phyloP scores from a whole-genome alignment of 148 eudicot species.

The Arbutus unedo region DNA sequence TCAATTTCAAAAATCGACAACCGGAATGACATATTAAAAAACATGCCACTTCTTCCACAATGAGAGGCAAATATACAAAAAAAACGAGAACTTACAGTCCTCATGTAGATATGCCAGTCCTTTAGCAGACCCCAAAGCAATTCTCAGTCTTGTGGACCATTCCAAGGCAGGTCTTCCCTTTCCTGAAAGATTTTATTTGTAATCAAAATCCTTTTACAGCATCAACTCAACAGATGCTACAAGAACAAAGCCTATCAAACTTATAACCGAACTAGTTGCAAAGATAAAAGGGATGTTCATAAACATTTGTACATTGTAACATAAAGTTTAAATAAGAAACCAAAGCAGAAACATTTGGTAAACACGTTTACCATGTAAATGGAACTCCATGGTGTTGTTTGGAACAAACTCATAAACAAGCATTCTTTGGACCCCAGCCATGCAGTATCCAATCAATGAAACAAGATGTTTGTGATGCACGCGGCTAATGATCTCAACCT shows the following conservation, averaged over 20 bases:
- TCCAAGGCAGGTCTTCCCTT: conserved; percentile 61
- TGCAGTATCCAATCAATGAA: conserved; percentile 96
- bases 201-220: conserved; percentile 14
- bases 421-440: conserved; percentile 70
- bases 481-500: conserved; percentile 93
- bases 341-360: not conserved
- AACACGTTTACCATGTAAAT: conserved; percentile 63
- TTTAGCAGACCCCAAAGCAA: conserved; percentile 79
- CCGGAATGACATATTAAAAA: not conserved
- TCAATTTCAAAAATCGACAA: conserved; percentile 11
- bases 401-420: conserved; percentile 96
- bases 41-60: not conserved
- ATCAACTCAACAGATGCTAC: not conserved
- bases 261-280: not conserved
- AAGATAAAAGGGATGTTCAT: not conserved
- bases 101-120: conserved; percentile 83
- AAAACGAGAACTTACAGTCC: conserved; percentile 50
- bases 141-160: conserved; percentile 60
- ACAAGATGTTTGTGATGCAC: conserved; percentile 99
- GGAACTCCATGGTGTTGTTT: conserved; percentile 81
- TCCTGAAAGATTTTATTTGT: conserved; percentile 34
- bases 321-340: not conserved
- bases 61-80: not conserved
- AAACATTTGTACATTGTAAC: not conserved
- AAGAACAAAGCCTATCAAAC: not conserved